Base-by-base conservation (phyloP, 2,329 filamentous ascomycete genomes). In the Sporothrix pallida region DNA sequence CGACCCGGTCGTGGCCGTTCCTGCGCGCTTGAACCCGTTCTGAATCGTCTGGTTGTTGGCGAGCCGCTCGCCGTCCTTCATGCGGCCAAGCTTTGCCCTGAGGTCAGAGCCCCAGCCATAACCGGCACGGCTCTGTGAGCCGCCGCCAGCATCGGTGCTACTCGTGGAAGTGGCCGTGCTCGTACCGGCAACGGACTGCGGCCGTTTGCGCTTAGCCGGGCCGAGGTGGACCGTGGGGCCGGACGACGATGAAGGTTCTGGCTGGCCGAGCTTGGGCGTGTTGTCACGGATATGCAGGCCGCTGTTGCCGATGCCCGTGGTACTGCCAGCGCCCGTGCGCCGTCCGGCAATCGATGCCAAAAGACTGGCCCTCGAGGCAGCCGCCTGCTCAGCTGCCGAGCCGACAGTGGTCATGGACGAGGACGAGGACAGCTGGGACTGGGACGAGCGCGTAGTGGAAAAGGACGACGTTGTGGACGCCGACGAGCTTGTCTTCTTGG, bases 131-230 rank as follows among this genome's bases (percentile, higher is more conserved):
- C 23, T 54, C 12, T 69, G 17, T 77, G 74, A 7, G 79, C 69
- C 26, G 37, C 63, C 56, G 44, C 77, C 73, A 6, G 76, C 63
- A 3, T 76, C 72, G 62, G 76, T 76, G 31, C 76, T 79, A 10
- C 72, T 74, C 31, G 31, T 37, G 7, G 31, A 37, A 37, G 31
- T 37, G 31, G 31, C 7, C 31, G 31, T 37, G 9, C 52, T 5
- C 3, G 80, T 80, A 17, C 48, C 78, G 69, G 77, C 77, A 48
- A 75, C 73, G 26, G 85, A 86, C 74, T 86, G 84, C 9, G 86
- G 82, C 74, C 89, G 85, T 81, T 91, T 91, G 68, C 89, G 85
- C 81, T 91, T 91, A 74, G 88, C 80, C 42, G 88, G 87, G 75
- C 87, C 87, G 20, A 91, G 84, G 73, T 87, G 85, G 69, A 91